Evolutionary conservation across 495 filamentous ascomycete genomes (phyloP).

Genomic region (Ascobolus immersus): DNA sequence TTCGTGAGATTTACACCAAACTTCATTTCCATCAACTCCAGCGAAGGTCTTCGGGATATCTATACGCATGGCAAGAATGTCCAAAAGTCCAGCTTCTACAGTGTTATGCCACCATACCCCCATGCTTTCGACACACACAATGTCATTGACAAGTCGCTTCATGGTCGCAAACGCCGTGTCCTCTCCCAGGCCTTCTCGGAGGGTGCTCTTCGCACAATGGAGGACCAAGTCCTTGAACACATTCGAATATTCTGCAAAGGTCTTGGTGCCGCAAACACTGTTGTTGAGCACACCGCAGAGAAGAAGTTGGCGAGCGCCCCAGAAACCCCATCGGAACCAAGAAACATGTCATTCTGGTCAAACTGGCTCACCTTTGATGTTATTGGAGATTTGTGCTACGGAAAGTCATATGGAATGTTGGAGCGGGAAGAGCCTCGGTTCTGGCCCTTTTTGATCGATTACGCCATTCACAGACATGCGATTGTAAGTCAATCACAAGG

Average conservation of each 20-base stretch:
- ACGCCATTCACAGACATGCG: conserved; percentile 29
- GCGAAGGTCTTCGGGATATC: conserved; percentile 20
- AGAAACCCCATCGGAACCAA: conserved; percentile 1
- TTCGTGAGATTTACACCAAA: conserved; percentile 36
- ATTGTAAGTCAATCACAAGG: conserved; percentile 21
- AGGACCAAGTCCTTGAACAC: conserved; percentile 15
- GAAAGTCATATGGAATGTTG: conserved; percentile 45
- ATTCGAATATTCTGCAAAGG: neutral
- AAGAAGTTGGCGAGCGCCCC: no score
- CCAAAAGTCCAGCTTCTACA: conserved; percentile 37
- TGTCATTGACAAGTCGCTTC: conserved; percentile 29
- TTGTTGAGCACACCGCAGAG: no score
- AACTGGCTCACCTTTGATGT: conserved; percentile 46
- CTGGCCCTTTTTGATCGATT: conserved; percentile 29
- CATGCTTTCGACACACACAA: conserved; percentile 34
- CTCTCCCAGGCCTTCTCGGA: conserved; percentile 38
- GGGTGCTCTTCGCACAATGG: conserved; percentile 29
- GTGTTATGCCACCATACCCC: conserved; percentile 29
- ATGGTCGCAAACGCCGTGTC: conserved; percentile 38
- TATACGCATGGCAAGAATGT: conserved; percentile 21
- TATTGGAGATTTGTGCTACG: conserved; percentile 42
- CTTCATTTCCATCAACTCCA: conserved; percentile 31
- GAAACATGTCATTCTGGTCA: conserved; percentile 34
- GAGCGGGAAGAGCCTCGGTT: conserved; percentile 30
- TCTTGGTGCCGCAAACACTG: neutral